Conservation (phyloP, 1,139 yeast genomes). For the Zygosaccharomyces sapae region DNA sequence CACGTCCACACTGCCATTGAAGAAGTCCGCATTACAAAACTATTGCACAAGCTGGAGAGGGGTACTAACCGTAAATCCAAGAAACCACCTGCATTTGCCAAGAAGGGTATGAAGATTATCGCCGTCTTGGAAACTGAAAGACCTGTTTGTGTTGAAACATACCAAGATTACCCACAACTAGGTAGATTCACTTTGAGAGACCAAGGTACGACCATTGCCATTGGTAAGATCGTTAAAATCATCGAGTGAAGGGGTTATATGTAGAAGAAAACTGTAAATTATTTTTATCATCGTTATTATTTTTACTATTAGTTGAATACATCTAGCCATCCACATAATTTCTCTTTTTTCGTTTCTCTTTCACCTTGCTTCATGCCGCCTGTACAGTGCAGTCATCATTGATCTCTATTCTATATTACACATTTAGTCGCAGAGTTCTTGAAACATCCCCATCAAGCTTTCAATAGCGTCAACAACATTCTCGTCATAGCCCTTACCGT, state of each 20-base stretch:
- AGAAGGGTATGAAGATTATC: slow-evolving; percentile 97
- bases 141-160: slow-evolving; percentile 91
- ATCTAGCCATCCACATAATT: not conserved
- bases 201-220: slow-evolving; percentile 96
- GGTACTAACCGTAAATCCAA: slow-evolving; percentile 95
- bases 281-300: not conserved
- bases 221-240: slow-evolving; percentile 87
- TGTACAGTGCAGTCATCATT: not conserved
- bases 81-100: slow-evolving; percentile 97
- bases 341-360: too few relatives aligned
- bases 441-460: slow-evolving; percentile 49
- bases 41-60: slow-evolving; percentile 89
- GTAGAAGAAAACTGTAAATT: not conserved
- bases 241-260: slow-evolving; percentile 37
- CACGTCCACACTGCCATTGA: slow-evolving; percentile 98
- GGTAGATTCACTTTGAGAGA: slow-evolving; percentile 98
- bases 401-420: not conserved
- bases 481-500: slow-evolving; percentile 68
- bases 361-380: too few relatives aligned
- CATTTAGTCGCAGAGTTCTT: slow-evolving; percentile 15
- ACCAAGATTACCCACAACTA: slow-evolving; percentile 85
- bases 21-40: slow-evolving; percentile 77
- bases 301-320: too few relatives aligned
- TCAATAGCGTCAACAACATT: slow-evolving; percentile 65
- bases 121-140: slow-evolving; percentile 82